Conservation (phyloP, 1,284 basidiomycete genomes). For the Moesziomyces antarcticus region DNA sequence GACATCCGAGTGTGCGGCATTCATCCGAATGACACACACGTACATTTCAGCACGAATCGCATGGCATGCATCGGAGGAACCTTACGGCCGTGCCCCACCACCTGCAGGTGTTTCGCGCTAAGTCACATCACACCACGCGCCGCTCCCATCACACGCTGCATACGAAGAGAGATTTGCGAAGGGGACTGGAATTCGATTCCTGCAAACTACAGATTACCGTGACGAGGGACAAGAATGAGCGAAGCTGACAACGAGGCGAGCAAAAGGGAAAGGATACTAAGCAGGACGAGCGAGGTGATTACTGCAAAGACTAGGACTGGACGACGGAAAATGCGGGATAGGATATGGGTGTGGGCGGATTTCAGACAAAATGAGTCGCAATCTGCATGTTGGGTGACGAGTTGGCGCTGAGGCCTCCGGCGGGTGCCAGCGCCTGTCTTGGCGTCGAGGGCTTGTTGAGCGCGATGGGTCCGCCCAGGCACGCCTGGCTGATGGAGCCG, state of each 20-base stretch:
- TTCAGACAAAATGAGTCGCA: conserved; percentile 20
- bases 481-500: conserved; percentile 25
- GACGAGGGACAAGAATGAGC: not conserved
- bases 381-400: conserved; percentile 24
- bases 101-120: too few species aligned
- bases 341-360: not conserved
- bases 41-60: too few species aligned
- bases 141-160: too few species aligned
- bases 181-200: not conserved
- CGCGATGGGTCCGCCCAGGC: conserved; percentile 47
- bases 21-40: too few species aligned
- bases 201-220: not conserved
- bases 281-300: not conserved
- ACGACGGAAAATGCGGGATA: not conserved
- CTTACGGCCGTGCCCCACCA: too few species aligned
- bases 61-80: too few species aligned
- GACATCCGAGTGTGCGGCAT: too few species aligned
- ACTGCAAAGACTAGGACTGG: not conserved
- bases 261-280: not conserved
- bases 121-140: too few species aligned
- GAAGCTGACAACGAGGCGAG: not conserved
- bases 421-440: conserved; percentile 28
- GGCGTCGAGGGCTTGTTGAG: conserved; percentile 36
- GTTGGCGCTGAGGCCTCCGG: conserved; percentile 38
- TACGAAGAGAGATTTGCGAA: not conserved